Evolutionary conservation across 768 basidiomycete genomes (phyloP), one percentile per base, ranked within the genome.

Genomic region (Trametes elegans): DNA sequence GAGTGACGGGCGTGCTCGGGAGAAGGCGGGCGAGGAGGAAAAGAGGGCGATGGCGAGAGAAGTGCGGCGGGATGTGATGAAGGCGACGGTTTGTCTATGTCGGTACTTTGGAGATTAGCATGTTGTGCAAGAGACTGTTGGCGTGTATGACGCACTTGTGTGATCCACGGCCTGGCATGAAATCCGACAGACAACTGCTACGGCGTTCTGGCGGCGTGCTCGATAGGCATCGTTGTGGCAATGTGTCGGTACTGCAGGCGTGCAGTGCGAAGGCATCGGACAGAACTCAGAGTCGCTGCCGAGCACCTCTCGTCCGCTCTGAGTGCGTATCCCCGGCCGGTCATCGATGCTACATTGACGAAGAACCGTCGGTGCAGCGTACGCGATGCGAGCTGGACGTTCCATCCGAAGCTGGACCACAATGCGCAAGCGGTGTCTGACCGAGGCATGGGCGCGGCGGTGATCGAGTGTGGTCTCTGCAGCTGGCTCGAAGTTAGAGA

Each of bases 31-130:
- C 11, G 31, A 47, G 45, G 40, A 42, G 50, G 31, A 43, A 43
- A 43, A 32, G 31, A 35, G 50, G 41, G 32, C 3, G 32, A 34
- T n/a, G 41, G 32, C 16, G 42, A 36, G 9, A 36, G 51, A 53
- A 38, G 26, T 13, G 35, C 51, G 41, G 42, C 34, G 34, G 51
- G 51, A 44, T 18, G 42, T 36, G 42, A 50, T 44, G 51, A n/a
- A n/a, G n/a, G n/a, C n/a, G n/a, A n/a, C 34, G 11, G 26, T 34
- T 11, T 35, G 34, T 18, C 18, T 13, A 34, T 14, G 18, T 26
- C 8, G 24, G 40, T 23, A 23, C 10, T 19, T 14, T n/a, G 39
- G 36, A n/a, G 36, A 40, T 29, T 23, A 41, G 19, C 21, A 41
- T 9, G 40, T 23, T 24, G 18, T 6, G 40, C 40, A 23, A 11